Conservation (phyloP, 2,329 filamentous ascomycete species). For the Colletotrichum noveboracense region DNA sequence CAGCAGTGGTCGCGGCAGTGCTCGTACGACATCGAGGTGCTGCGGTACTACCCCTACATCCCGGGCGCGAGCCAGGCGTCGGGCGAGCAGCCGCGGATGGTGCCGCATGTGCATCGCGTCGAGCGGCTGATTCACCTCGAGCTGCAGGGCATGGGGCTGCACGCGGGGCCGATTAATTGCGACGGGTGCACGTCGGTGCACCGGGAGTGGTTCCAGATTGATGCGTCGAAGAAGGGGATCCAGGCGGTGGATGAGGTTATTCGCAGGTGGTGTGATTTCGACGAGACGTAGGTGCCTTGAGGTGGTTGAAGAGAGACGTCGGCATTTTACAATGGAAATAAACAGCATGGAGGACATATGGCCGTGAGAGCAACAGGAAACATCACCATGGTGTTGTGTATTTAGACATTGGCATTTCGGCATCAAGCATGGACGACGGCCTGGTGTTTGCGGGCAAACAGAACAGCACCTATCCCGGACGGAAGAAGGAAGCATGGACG, state of each 20-base stretch:
- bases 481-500: neutral
- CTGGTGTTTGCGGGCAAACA: neutral
- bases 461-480: neutral
- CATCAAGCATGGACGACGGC: neutral
- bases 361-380: neutral
- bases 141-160: slow-evolving; percentile 66
- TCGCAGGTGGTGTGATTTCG: slow-evolving; percentile 86
- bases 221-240: slow-evolving; percentile 74
- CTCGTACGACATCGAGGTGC: slow-evolving; percentile 83
- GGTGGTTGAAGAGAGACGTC: neutral
- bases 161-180: slow-evolving; percentile 65
- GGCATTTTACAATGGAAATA: neutral
- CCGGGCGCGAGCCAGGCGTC: slow-evolving; percentile 38
- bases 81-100: slow-evolving; percentile 64
- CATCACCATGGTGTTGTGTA: neutral
- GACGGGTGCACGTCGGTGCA: slow-evolving; percentile 83
- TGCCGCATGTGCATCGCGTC: slow-evolving; percentile 85
- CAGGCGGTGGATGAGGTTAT: slow-evolving; percentile 72
- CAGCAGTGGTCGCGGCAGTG: slow-evolving; percentile 96
- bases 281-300: slow-evolving; percentile 50
- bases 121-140: slow-evolving; percentile 92
- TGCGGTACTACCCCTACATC: slow-evolving; percentile 90
- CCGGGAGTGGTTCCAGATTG: slow-evolving; percentile 93
- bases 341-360: neutral
- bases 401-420: neutral